phyloP scores from a whole-genome alignment of 2,329 filamentous ascomycete genomes.

The Coniochaeta prunicola region DNA sequence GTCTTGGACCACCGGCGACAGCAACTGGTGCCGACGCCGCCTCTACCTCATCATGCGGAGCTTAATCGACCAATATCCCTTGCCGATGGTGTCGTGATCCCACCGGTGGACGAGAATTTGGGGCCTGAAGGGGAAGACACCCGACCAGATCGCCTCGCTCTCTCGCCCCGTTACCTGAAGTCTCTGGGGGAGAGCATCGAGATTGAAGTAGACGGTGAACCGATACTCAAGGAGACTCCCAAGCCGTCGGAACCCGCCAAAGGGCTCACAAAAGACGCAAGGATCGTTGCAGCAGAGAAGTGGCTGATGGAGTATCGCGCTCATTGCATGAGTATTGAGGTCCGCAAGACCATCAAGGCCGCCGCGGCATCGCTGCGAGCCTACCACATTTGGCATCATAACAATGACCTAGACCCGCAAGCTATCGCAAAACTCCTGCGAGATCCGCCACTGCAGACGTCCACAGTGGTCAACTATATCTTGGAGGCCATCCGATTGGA shows the following conservation, averaged over 20 bases:
- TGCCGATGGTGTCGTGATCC: conserved; percentile 31
- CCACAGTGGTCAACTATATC: conserved; percentile 53
- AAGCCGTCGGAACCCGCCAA: neutral
- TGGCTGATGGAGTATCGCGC: conserved; percentile 27
- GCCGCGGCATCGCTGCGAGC: conserved; percentile 38
- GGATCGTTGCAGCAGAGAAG: conserved; percentile 35
- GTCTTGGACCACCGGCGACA: conserved; percentile 62
- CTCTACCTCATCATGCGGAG: conserved; percentile 62
- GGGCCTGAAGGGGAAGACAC: conserved; percentile 18
- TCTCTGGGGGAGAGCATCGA: conserved; percentile 15
- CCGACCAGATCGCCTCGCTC: neutral
- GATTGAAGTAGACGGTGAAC: conserved; percentile 12
- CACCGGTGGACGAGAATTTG: conserved; percentile 18
- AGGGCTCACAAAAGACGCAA: conserved; percentile 25
- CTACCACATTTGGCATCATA: conserved; percentile 57
- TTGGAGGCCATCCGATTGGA: conserved; percentile 46
- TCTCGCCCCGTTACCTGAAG: conserved; percentile 11
- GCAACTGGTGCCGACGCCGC: conserved; percentile 61
- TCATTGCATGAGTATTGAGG: neutral
- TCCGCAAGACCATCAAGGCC: conserved; percentile 12
- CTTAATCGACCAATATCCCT: conserved; percentile 55
- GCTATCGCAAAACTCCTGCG: conserved; percentile 49
- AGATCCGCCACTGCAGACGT: conserved; percentile 48
- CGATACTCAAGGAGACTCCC: conserved; percentile 3
- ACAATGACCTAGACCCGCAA: conserved; percentile 38